These are phyloP conservation scores for Neltuma alba DNA, from an alignment of 306 rosid species.

Conservation along the genomic window DNA sequence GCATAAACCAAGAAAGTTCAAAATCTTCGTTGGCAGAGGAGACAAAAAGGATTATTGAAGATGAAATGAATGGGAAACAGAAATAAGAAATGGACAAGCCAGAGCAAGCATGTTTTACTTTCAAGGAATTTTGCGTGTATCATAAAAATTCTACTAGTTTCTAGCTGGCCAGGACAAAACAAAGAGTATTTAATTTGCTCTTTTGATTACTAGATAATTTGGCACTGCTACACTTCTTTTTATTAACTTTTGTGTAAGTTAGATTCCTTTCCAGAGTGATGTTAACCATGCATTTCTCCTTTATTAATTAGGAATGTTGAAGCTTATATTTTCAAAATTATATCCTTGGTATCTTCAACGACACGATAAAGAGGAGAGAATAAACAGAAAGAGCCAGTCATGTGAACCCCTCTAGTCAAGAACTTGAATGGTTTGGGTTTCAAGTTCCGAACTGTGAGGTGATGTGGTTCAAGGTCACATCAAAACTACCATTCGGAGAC, in stretches of 20 bases:
- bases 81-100: not conserved
- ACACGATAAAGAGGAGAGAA: not conserved
- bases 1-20: not conserved
- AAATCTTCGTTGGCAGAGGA: not conserved
- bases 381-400: not conserved
- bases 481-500: constrained; percentile 25
- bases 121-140: not conserved
- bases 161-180: not conserved
- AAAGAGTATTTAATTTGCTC: not conserved
- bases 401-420: not conserved
- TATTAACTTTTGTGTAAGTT: not conserved
- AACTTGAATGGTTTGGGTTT: constrained; percentile 26
- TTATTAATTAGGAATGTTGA: not conserved
- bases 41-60: not conserved
- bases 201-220: not conserved
- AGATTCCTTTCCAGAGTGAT: not conserved
- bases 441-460: constrained; percentile 10
- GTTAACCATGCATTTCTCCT: not conserved
- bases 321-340: not conserved
- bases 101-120: not conserved
- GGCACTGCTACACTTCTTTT: not conserved
- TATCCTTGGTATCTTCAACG: not conserved
- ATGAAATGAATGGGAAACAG: not conserved
- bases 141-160: not conserved
- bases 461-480: constrained; percentile 22